These are phyloP conservation scores for Zasmidium angulare DNA, from an alignment of 2,329 filamentous ascomycete species.

Conservation along the genomic window DNA sequence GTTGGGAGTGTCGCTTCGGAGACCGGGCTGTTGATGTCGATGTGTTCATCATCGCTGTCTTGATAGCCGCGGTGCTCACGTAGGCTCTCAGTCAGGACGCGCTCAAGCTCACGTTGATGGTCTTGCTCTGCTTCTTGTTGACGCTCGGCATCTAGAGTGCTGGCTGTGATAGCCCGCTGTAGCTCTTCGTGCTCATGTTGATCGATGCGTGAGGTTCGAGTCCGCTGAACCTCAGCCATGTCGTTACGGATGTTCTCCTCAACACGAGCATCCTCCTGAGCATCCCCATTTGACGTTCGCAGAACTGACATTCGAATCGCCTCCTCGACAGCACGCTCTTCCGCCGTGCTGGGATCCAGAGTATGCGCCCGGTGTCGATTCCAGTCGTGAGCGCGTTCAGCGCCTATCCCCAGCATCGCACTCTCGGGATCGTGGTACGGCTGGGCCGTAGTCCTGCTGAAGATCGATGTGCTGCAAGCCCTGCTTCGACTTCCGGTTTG, in stretches of 20 bases:
- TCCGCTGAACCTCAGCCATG: constrained; percentile 57
- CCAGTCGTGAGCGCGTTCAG: constrained; percentile 2
- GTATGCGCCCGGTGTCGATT: constrained; percentile 8
- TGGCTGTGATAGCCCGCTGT: constrained; percentile 52
- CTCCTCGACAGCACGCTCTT: constrained; percentile 66
- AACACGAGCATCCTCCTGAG: constrained; percentile 67
- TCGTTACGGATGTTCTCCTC: constrained; percentile 74
- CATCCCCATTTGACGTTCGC: constrained; percentile 68
- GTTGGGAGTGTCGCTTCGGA: constrained; percentile 18
- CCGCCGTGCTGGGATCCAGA: constrained; percentile 33
- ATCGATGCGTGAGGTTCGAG: constrained; percentile 33
- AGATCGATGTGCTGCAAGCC: constrained; percentile 6
- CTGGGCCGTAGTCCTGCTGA: constrained; percentile 1
- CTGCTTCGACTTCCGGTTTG: constrained; percentile 7
- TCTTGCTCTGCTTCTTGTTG: constrained; percentile 37
- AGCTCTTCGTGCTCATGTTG: constrained; percentile 45
- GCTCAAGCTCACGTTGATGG: constrained; percentile 43
- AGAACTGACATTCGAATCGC: constrained; percentile 70
- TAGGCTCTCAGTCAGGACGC: constrained; percentile 46
- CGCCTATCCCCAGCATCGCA: constrained; percentile 17
- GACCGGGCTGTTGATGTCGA: constrained; percentile 21
- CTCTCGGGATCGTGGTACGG: constrained; percentile 16
- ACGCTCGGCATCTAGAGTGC: constrained; percentile 40
- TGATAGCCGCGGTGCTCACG: constrained; percentile 40
- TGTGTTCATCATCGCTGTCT: constrained; percentile 21